phyloP scores from a whole-genome alignment of 192 early-diverging fungal species.

The Coemansia sp. region DNA sequence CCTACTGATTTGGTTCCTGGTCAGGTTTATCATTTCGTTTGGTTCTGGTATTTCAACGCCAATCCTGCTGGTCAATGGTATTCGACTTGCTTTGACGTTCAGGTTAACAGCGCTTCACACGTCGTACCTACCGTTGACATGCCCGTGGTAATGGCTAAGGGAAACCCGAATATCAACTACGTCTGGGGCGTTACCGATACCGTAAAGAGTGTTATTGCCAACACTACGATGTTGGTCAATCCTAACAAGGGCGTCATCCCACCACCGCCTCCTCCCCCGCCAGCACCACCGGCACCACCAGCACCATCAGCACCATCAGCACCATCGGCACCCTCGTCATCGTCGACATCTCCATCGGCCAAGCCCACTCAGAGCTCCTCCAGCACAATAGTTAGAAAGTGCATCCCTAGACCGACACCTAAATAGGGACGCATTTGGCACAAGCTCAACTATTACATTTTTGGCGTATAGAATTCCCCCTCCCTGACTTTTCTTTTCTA shows the following conservation, averaged over 20 bases:
- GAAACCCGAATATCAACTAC: conserved; percentile 26
- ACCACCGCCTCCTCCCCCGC: background rate
- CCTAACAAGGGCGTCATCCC: conserved; percentile 1
- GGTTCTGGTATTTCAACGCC: conserved; percentile 66
- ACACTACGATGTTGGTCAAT: conserved; percentile 21
- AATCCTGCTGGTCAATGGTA: conserved; percentile 67
- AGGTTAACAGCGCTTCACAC: conserved; percentile 28
- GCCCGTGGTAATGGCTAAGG: conserved; percentile 15
- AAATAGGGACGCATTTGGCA: background rate
- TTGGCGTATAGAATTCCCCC: background rate
- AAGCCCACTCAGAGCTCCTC: background rate
- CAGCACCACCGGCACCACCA: background rate
- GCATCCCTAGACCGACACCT: conserved; percentile 6
- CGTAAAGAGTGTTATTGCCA: conserved; percentile 11
- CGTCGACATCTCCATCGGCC: background rate
- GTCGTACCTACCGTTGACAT: conserved; percentile 18
- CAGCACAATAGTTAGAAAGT: background rate
- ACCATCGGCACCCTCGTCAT: background rate
- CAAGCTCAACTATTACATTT: background rate
- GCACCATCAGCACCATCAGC: background rate
- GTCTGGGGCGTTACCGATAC: conserved; percentile 26
- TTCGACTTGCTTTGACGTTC: conserved; percentile 65
- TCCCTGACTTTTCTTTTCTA: background rate
- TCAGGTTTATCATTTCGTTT: conserved; percentile 57
- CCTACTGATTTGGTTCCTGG: conserved; percentile 56